Evolutionary conservation across 2,329 filamentous ascomycete species (phyloP).

Genomic region (Apiospora rasikravindrae): DNA sequence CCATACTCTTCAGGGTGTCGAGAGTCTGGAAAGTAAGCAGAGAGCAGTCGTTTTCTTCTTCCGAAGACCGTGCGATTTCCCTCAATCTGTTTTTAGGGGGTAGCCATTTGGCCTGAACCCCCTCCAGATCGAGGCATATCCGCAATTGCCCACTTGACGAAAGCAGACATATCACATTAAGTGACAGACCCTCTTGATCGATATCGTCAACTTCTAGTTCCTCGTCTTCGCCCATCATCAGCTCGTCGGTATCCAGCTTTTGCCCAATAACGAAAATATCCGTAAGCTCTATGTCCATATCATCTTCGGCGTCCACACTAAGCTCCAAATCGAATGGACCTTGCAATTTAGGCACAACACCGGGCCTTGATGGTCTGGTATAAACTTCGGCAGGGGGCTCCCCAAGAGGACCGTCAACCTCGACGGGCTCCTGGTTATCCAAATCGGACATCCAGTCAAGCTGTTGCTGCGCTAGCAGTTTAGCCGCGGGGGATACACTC

Average conservation of each 20-base stretch:
- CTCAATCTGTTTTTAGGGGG: constrained; percentile 60
- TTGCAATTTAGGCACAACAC: constrained; percentile 63
- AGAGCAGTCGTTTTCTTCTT: constrained; percentile 48
- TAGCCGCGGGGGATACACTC: constrained; percentile 55
- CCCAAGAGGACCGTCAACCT: constrained; percentile 55
- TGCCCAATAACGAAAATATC: constrained; percentile 69
- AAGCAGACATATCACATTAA: constrained; percentile 64
- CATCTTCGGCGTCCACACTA: constrained; percentile 59
- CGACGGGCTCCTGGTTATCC: constrained; percentile 64
- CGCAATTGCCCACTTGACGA: constrained; percentile 66
- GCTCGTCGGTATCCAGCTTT: constrained; percentile 63
- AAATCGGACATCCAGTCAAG: constrained; percentile 71
- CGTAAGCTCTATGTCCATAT: constrained; percentile 60
- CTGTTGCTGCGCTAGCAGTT: constrained; percentile 66
- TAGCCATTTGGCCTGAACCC: constrained; percentile 70
- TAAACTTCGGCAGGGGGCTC: constrained; percentile 62
- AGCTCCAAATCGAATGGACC: constrained; percentile 65
- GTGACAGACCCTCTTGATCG: constrained; percentile 64
- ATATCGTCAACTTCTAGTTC: constrained; percentile 61
- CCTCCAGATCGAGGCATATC: constrained; percentile 65
- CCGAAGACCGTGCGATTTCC: constrained; percentile 43
- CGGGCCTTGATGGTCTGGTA: constrained; percentile 60
- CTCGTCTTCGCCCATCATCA: constrained; percentile 70
- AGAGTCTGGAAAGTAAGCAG: constrained; percentile 67
- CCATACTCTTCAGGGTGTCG: constrained; percentile 60